A percentile compares a stretch with the other conserved stretches of the same genome.
Evolutionary conservation across 2,329 filamentous ascomycete species (phyloP).

Genomic region (Monosporascus cannonballus): DNA sequence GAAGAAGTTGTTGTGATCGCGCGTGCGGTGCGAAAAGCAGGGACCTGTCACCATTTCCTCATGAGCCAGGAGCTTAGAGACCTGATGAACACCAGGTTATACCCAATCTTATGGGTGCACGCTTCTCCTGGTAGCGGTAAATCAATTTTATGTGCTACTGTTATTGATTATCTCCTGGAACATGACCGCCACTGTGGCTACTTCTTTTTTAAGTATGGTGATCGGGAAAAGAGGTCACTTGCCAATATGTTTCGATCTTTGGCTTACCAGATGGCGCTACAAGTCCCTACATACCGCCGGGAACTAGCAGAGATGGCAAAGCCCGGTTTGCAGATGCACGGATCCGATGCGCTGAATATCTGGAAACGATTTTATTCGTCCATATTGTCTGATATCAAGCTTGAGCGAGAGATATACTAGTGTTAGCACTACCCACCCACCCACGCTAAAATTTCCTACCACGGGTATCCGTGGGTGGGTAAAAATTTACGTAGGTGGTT

Average conservation of each 20-base stretch:
- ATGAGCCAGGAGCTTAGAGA: conserved; percentile 1
- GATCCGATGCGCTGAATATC: neutral
- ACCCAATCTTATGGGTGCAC: neutral
- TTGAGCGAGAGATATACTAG: neutral
- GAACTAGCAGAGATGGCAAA: conserved; percentile 1
- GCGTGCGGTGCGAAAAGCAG: conserved; percentile 2
- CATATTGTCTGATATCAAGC: neutral
- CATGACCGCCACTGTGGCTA: conserved; percentile 2
- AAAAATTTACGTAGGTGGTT: no score
- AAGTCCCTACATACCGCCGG: neutral
- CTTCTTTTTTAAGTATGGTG: conserved; percentile 9
- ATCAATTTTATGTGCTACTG: conserved; percentile 6
- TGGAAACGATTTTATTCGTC: conserved; percentile 2
- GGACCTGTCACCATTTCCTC: conserved; percentile 8
- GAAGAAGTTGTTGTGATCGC: conserved; percentile 4
- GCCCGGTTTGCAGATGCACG: neutral
- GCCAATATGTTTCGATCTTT: conserved; percentile 8
- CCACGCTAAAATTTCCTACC: no score
- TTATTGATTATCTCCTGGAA: conserved; percentile 7
- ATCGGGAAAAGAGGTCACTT: conserved; percentile 5
- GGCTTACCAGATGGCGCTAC: conserved; percentile 8
- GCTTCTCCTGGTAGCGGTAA: conserved; percentile 12
- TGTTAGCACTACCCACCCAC: no score
- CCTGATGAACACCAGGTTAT: conserved; percentile 1
- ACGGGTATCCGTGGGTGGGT: no score